phyloP scores from a whole-genome alignment of 2,329 filamentous ascomycete genomes.

The Aspergillus felis region DNA sequence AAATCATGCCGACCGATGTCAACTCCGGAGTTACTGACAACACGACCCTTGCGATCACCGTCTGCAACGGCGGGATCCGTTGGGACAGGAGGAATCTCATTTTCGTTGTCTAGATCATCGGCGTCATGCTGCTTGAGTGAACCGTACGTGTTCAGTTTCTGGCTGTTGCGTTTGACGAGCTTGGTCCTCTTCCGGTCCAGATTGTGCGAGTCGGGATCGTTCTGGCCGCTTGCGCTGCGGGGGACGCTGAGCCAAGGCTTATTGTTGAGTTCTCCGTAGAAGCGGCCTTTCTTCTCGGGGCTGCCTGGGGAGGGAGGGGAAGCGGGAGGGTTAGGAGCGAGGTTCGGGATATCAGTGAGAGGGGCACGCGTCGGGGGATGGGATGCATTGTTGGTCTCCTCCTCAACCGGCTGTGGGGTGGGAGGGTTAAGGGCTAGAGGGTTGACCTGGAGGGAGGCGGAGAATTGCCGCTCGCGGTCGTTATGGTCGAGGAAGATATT shows the following conservation, averaged over 20 bases:
- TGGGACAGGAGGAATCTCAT: constrained; percentile 5
- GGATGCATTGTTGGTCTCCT: constrained; percentile 19
- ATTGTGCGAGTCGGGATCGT: constrained; percentile 8
- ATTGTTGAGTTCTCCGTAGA: constrained; percentile 36
- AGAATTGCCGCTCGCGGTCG: constrained; percentile 22
- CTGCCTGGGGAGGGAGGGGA: constrained; percentile 25
- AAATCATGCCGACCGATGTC: constrained; percentile 26
- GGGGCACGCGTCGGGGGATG: constrained; percentile 28
- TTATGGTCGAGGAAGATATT: constrained; percentile 32
- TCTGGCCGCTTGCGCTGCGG: constrained; percentile 20
- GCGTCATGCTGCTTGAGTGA: constrained; percentile 30
- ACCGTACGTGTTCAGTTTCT: constrained; percentile 32
- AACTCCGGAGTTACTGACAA: constrained; percentile 42
- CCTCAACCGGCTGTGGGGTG: constrained; percentile 34
- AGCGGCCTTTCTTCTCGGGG: constrained; percentile 32
- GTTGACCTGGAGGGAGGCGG: constrained; percentile 28
- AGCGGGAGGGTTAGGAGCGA: constrained; percentile 24
- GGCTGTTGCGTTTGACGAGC: constrained; percentile 29
- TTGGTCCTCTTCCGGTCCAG: constrained; percentile 26
- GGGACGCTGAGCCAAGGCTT: constrained; percentile 18
- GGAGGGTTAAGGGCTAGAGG: constrained; percentile 47
- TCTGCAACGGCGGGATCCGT: constrained; percentile 18
- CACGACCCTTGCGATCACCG: constrained; percentile 40
- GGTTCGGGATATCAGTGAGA: constrained; percentile 33
- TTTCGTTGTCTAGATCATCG: constrained; percentile 23